These are phyloP conservation scores for Paramecium bursaria DNA, from an alignment of 73 alveolate genomes.

Conservation along the genomic window DNA sequence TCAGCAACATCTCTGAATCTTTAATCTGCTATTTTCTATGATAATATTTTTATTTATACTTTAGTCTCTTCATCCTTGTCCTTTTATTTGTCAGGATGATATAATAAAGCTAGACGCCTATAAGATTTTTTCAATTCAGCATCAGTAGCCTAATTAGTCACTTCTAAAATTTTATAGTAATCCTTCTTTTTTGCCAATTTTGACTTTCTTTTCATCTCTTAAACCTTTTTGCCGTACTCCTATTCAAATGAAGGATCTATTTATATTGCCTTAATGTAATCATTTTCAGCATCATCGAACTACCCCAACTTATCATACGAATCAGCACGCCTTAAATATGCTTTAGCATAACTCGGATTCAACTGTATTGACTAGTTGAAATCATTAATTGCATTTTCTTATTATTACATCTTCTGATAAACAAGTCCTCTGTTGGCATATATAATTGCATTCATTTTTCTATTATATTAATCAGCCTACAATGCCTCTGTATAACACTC, in stretches of 20 bases:
- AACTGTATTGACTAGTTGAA: constrained; percentile 83
- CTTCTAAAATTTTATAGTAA: constrained; percentile 92
- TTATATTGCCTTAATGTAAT: constrained; percentile 84
- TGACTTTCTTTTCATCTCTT: constrained; percentile 83
- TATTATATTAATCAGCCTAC: constrained; percentile 88
- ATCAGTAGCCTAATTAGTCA: constrained; percentile 86
- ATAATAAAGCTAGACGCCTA: constrained; percentile 87
- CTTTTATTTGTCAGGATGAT: constrained; percentile 95
- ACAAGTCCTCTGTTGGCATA: constrained; percentile 91
- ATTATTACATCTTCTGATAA: constrained; percentile 77
- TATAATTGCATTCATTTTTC: constrained; percentile 83
- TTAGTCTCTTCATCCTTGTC: constrained; percentile 81
- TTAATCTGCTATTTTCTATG: constrained; percentile 86
- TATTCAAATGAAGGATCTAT: constrained; percentile 79
- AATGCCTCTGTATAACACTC: constrained; percentile 90
- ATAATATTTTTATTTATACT: not conserved
- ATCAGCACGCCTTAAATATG: constrained; percentile 93
- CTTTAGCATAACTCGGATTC: constrained; percentile 92
- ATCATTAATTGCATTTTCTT: constrained; percentile 89
- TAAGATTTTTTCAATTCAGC: constrained; percentile 94
- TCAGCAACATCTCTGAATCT: constrained; percentile 95
- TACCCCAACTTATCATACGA: constrained; percentile 82
- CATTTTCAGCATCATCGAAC: constrained; percentile 89
- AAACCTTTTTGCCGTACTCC: constrained; percentile 77
- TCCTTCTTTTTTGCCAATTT: constrained; percentile 93